phyloP scores from a whole-genome alignment of 257 asterid species.

The Capsicum chinense region DNA sequence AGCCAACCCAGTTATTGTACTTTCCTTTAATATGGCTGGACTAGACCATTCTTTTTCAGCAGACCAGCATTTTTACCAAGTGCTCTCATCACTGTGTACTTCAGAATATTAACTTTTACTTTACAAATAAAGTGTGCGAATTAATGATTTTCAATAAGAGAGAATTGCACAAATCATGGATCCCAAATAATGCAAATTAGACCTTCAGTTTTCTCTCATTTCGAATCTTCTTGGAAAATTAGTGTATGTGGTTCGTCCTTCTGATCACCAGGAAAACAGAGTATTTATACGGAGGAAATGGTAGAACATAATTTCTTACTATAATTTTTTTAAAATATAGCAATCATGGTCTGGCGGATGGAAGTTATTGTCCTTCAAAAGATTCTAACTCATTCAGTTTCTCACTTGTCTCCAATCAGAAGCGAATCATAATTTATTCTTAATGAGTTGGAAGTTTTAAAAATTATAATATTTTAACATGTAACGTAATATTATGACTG shows the following conservation, averaged over 20 bases:
- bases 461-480: no score
- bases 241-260: neutral
- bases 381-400: neutral
- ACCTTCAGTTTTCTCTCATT: neutral
- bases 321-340: neutral
- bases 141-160: neutral
- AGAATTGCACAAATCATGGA: neutral
- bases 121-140: neutral
- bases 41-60: neutral
- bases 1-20: neutral
- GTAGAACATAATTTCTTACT: neutral
- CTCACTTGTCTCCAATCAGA: neutral
- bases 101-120: neutral
- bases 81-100: neutral
- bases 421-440: no score
- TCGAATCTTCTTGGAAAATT: neutral
- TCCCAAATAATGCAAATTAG: neutral
- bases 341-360: neutral
- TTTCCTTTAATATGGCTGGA: neutral
- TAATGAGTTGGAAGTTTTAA: no score
- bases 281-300: neutral
- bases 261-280: neutral
- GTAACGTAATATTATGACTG: no score
- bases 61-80: neutral
- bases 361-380: neutral